Base-by-base conservation (phyloP, 1,284 basidiomycete species). In the Cryptococcus neoformans region DNA sequence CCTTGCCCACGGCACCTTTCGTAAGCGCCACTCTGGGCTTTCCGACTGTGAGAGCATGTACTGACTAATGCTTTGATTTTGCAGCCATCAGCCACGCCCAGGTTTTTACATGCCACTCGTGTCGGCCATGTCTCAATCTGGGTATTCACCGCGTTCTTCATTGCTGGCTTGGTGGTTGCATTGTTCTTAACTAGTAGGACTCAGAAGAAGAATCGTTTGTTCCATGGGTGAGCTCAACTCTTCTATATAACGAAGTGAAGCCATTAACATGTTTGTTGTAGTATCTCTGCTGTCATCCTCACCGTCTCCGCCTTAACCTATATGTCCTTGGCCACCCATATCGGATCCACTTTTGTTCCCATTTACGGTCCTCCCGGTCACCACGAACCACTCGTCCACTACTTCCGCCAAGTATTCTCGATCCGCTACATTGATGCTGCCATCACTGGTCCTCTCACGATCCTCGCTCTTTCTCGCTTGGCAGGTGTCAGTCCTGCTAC, bases 231-330 rank as follows among this genome's bases (percentile, higher is more conserved):
- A 58, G 73, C 57, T 12, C 8, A 6, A 37, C 35, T 36, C 28
- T 11, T 40, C 36, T 10, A 9, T 35, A n/a, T 11, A 17, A 21
- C 28, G 14, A 9, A 8, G n/a, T 50, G 21, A 44, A 36, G 37
- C 21, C 6, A 34, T 21, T 21, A 21, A 21, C 21, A 21, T 3
- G 28, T 17, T 14, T 37, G 14, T 21, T 16, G n/a, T 47, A 58
- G 70, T 53, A 49, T 74, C 41, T 69, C 70, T 36, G 67, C 65
- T n/a, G 53, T 69, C 37, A 64, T 72, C 21, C 64, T 76, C 46
- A 62, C 67, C 45, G 66, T 70, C 59, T 67, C 73, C 12, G 67
- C 69, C 61, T 54, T 70, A 45, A 62, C 68, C n/a, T 75, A 76
- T 65, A 56, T 75, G 40, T 60, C 62, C 51, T 67, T 75, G 65